Evolutionary conservation across 192 early-diverging fungal species (phyloP), one percentile per base, ranked within the genome.

Genomic region (Dissophora globulifera): DNA sequence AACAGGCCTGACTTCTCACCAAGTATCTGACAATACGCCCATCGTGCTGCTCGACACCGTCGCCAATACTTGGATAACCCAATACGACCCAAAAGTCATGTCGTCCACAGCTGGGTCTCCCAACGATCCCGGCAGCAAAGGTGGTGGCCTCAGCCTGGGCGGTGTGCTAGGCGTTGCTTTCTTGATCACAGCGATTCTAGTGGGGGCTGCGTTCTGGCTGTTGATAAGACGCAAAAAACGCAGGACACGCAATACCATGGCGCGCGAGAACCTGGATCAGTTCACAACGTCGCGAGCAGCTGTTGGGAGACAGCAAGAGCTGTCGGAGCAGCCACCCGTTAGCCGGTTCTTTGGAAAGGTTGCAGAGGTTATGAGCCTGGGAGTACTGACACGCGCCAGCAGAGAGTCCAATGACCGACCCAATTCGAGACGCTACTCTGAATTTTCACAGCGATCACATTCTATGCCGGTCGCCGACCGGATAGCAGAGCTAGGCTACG

Each of bases 61-160:
- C 8, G 62, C 67, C 38, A 70, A 70, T 45, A 70, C 67, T 10
- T 70, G 67, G 67, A 60, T 70, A 27, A 47, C 58, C 2, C 38
- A 60, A 19, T 70, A 45, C 32, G 29, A 19, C 2, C 67, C 67
- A 16, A 23, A 20, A 47, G 38, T 5, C 16, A 26, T 41, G 33
- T 31, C 40, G 13, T 4, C 20, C 11, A 30, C 38, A 12, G 40
- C 40, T 23, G 15, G 6, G 13, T 15, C 23, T 10, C 20, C 20
- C 40, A 60, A 50, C 23, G 41, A 50, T 12, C 22, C 33, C 32
- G 35, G n/a, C 3, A 38, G 35, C 25, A 48, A 66, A 2, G 20
- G 30, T 16, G 31, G 20, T 3, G 47, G 49, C 8, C 13, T 70
- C 6, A 62, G 58, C 12, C 4, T 48, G 0, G 51, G 51, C 6